Evolutionary conservation across 2,329 filamentous ascomycete species (phyloP), one percentile per base, ranked within the genome.

Genomic region (Penicillium sp.): DNA sequence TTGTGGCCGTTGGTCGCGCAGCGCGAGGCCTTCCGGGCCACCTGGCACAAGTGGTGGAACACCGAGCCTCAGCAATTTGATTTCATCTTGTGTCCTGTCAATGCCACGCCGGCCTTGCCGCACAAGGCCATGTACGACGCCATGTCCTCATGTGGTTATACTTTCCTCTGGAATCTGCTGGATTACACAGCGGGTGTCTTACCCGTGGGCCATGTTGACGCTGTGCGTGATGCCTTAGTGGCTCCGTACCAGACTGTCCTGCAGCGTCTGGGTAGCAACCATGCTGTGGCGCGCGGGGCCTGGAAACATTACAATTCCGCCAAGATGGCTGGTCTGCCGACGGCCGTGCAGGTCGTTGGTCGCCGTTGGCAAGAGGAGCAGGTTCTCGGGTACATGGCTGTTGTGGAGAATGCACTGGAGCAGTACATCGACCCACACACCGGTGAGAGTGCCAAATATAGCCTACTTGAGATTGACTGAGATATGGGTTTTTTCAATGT

Each of bases 121-220:
- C 92, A 96, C 69, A 85, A 87, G 45, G 92, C 86, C 0, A 97
- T 96, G 91, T 84, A 85, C 62, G 87, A 93, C 65, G 90, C 90
- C 2, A 86, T 94, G 43, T 89, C 88, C 59, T 90, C 87, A 62
- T 97, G 92, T 67, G 92, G 91, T 1, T 97, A 97, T 69, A 97
- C 92, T 0, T 96, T 97, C 70, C 75, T 96, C 53, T 97, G 94
- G 78, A 97, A 97, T 66, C 62, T 97, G 85, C 84, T 97, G 47
- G 93, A 97, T 70, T 97, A 97, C 74, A 85, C 89, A 1, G 83
- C 85, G 12, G 92, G 92, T 35, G 85, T 96, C 33, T 68, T 97
- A 22, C 92, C 93, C 0, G 86, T 97, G 1, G 93, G 90, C 0
- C 89, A 92, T 57, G 92, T 97, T 1, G 89, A 96, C 62, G 67